Base-by-base conservation (phyloP, 2,329 filamentous ascomycete species). In the Pseudomassariella vexata region DNA sequence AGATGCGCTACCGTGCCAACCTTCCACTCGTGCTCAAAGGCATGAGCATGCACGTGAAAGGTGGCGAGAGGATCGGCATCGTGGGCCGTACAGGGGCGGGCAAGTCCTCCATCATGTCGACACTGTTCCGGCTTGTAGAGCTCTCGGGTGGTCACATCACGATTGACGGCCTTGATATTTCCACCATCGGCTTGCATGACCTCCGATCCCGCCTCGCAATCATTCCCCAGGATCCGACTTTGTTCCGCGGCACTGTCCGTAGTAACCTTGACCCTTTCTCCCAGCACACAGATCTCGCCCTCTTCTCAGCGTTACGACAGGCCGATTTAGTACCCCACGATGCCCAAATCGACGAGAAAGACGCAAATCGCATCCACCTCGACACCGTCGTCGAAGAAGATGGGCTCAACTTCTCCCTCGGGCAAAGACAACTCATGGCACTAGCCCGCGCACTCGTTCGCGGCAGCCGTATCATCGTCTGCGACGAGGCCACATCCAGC, bases 341-440 rank as follows among this genome's bases (percentile, higher is more conserved):
- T 29, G 34, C 38, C 28, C 35, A 46, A 34, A 36, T 44, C 37
- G 50, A 38, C 30, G 39, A 45, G 34, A 50, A 54, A 32, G 59
- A 62, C 36, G 55, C 60, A n/a, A 57, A 59, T 8, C 78, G 84
- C 35, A 83, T 95, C 39, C 79, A 87, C 43, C 80, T 98, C 15
- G 90, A 96, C 59, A 82, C 75, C 11, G 52, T 77, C 2, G 90
- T 96, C 3, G 88, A 95, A 47, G 92, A 96, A 53, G 90, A 95
- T 62, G 92, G 92, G 0, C 72, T 95, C 39, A 96, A 96, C 60
- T 95, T 95, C 66, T 94, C 87, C 0, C 79, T 96, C 8, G 90
- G 90, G 6, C 90, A 96, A 62, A 79, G 92, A 3, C 92, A 96
- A 59, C 76, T 96, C 29, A 94, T 96, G 84, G 92, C 92, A 1